phyloP scores from a whole-genome alignment of 169 alveolate species.

The Hepatocystis sp. region DNA sequence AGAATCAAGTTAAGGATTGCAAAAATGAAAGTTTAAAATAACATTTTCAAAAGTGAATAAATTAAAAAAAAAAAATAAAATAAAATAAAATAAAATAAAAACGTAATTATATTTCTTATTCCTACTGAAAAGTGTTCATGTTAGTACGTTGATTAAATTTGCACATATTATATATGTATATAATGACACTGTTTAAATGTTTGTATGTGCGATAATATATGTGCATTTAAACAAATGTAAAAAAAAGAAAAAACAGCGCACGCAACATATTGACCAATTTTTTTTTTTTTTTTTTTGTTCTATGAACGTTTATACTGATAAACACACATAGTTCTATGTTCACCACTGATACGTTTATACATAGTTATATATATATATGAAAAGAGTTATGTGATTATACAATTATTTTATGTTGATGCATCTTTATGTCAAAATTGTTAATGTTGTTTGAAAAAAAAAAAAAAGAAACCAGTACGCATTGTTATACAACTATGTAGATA shows the following conservation, averaged over 20 bases:
- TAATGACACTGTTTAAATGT: no score
- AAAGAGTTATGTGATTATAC: background rate
- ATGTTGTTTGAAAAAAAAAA: no score
- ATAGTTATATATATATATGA: background rate
- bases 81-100: no score
- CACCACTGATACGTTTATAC: background rate
- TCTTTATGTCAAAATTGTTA: no score
- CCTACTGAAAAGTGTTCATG: slow-evolving; percentile 9
- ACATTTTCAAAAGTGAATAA: background rate
- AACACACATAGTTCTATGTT: no score
- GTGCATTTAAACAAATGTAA: slow-evolving; percentile 3
- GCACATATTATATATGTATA: no score
- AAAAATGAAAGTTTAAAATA: no score
- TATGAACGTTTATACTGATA: background rate
- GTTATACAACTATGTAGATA: no score
- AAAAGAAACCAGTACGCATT: no score
- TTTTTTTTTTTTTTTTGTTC: slow-evolving; percentile 6
- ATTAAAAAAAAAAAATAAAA: slow-evolving; percentile 3
- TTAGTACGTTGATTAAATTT: background rate
- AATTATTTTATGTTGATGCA: no score
- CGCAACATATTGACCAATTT: slow-evolving; percentile 10
- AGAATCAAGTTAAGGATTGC: no score
- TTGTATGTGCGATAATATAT: background rate
- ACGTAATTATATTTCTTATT: slow-evolving; percentile 1
- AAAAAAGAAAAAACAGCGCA: slow-evolving; percentile 9